These are phyloP conservation scores for Kodamaea restingae DNA, from an alignment of 805 yeast species.

Conservation along the genomic window DNA sequence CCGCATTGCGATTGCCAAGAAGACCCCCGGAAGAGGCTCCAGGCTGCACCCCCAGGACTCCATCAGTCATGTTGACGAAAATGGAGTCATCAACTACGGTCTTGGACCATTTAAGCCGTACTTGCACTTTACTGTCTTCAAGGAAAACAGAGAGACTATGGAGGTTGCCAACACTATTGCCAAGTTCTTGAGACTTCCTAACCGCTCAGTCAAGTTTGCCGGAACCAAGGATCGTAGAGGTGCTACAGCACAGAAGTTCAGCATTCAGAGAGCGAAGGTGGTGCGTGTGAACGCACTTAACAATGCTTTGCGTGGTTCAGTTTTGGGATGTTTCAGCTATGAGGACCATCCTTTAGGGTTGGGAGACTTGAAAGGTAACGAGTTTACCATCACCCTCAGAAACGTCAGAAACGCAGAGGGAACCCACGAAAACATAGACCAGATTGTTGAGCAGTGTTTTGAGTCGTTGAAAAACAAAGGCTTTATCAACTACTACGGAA, in stretches of 20 bases:
- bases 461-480: conserved; percentile 61
- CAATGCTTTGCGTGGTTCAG: conserved; percentile 68
- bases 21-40: conserved; percentile 24
- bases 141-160: conserved; percentile 97
- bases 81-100: conserved; percentile 63
- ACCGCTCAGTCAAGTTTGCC: conserved; percentile 69
- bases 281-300: conserved; percentile 76
- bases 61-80: conserved; percentile 38
- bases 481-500: conserved; percentile 92
- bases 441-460: conserved; percentile 50
- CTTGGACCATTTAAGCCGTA: conserved; percentile 67
- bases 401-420: conserved; percentile 49
- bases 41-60: conserved; percentile 35
- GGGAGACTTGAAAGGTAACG: conserved; percentile 88
- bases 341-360: conserved; percentile 57
- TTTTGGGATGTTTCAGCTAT: conserved; percentile 75
- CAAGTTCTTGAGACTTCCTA: conserved; percentile 70
- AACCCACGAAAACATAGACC: conserved; percentile 34
- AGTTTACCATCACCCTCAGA: conserved; percentile 79
- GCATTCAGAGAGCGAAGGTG: conserved; percentile 63
- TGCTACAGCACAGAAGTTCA: conserved; percentile 81
- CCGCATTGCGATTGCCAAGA: conserved; percentile 52
- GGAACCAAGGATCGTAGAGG: conserved; percentile 98
- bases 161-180: conserved; percentile 78
- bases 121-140: conserved; percentile 76